Conservation (phyloP, 345 rosid genomes). For the Rhizophora mangle region DNA sequence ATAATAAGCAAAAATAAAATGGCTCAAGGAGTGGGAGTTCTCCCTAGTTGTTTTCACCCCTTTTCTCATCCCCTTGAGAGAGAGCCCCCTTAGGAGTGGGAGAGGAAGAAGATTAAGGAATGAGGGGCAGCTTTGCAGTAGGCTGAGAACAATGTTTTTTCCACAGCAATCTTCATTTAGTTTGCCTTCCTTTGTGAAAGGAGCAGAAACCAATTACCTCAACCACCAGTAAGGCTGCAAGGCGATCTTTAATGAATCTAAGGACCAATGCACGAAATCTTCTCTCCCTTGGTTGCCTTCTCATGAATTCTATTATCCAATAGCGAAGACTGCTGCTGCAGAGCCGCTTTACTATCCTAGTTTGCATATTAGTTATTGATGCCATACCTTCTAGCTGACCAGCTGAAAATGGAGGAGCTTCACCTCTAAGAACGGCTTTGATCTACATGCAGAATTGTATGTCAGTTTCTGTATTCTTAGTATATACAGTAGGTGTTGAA, state of each 20-base stretch:
- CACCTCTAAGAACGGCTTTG: slow-evolving; percentile 81
- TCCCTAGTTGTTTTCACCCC: not conserved
- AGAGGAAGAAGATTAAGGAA: not conserved
- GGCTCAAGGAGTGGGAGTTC: not conserved
- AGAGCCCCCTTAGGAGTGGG: not conserved
- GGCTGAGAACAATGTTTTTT: not conserved
- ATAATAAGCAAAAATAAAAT: not conserved
- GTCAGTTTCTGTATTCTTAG: no score
- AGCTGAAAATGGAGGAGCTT: slow-evolving; percentile 74
- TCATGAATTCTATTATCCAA: slow-evolving; percentile 81
- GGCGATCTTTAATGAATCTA: slow-evolving; percentile 77
- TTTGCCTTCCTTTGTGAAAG: not conserved
- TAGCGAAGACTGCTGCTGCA: slow-evolving; percentile 65
- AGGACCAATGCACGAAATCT: slow-evolving; percentile 65
- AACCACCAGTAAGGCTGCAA: slow-evolving; percentile 64
- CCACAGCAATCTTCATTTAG: not conserved
- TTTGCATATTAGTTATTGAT: slow-evolving; percentile 61
- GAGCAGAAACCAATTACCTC: slow-evolving; percentile 48
- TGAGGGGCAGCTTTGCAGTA: not conserved
- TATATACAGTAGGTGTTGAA: no score
- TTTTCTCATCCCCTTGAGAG: not conserved
- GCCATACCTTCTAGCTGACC: slow-evolving; percentile 90
- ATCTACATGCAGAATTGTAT: slow-evolving; percentile 38
- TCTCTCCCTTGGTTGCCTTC: slow-evolving; percentile 74
- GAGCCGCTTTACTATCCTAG: slow-evolving; percentile 55